Percentiles rank a stretch among this genome's conserved stretches.
Evolutionary conservation across 108 stramenopile genomes (phyloP).

Genomic region (Pseudonitzschia pungens): DNA sequence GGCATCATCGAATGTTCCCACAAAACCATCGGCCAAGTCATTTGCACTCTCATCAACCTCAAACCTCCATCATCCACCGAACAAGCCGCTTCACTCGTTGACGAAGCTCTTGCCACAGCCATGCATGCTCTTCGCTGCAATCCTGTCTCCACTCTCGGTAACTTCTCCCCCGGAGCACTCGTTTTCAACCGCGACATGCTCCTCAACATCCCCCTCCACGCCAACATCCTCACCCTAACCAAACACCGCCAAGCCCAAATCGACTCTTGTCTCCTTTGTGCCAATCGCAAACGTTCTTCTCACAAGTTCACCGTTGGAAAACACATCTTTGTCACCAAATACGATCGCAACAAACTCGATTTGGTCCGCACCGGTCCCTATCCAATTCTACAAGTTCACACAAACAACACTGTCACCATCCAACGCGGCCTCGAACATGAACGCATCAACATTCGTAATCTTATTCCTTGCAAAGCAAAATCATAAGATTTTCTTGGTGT

Average conservation of each 20-base stretch:
- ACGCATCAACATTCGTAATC: neutral
- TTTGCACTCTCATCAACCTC: slow-evolving; percentile 6
- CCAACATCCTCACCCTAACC: neutral
- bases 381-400: neutral
- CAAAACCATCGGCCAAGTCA: slow-evolving; percentile 31
- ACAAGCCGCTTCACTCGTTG: neutral
- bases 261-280: neutral
- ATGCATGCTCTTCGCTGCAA: slow-evolving; percentile 25
- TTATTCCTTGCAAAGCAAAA: neutral
- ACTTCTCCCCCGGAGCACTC: slow-evolving; percentile 37
- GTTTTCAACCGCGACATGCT: slow-evolving; percentile 49
- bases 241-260: neutral
- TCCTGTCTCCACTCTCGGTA: neutral
- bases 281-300: neutral
- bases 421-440: neutral
- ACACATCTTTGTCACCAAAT: neutral
- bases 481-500: neutral
- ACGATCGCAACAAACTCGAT: neutral
- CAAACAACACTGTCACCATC: neutral
- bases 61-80: neutral
- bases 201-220: slow-evolving; percentile 28
- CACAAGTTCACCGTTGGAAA: neutral
- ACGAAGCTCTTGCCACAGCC: slow-evolving; percentile 22
- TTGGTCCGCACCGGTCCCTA: neutral
- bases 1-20: slow-evolving; percentile 39